Conservation (phyloP, 1,284 basidiomycete genomes). For the Moesziomyces parantarcticus region DNA sequence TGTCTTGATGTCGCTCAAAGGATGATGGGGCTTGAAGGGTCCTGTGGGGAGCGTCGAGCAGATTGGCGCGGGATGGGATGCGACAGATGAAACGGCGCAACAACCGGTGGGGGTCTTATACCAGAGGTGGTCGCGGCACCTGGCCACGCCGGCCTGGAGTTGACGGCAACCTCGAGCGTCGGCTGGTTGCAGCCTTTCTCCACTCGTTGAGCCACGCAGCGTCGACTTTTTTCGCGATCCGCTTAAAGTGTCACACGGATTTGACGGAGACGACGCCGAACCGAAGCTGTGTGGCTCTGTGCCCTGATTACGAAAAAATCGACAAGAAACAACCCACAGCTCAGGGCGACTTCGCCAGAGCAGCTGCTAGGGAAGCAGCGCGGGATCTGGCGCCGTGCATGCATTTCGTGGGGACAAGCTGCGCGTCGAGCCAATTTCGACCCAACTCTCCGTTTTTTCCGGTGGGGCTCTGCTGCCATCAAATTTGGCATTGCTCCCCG, state of each 20-base stretch:
- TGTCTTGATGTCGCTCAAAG: background rate
- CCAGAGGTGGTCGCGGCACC: background rate
- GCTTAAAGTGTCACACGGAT: slow-evolving; percentile 9
- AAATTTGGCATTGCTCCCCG: too few relatives aligned
- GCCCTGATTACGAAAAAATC: background rate
- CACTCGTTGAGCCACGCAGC: background rate
- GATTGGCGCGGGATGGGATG: background rate
- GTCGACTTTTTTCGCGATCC: slow-evolving; percentile 5
- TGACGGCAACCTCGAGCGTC: slow-evolving; percentile 25
- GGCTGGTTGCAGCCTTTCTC: slow-evolving; percentile 8
- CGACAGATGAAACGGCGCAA: too few relatives aligned
- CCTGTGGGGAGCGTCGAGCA: background rate
- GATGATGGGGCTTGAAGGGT: background rate
- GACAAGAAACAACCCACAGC: background rate
- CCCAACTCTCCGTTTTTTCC: slow-evolving; percentile 27
- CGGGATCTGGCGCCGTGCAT: slow-evolving; percentile 1
- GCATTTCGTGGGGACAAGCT: background rate
- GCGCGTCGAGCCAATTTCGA: background rate
- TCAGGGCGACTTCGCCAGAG: background rate
- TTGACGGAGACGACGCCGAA: slow-evolving; percentile 21
- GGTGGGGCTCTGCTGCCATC: slow-evolving; percentile 1
- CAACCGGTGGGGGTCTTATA: background rate
- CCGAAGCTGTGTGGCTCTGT: too few relatives aligned
- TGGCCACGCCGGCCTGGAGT: slow-evolving; percentile 16
- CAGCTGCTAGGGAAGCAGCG: background rate